Evolutionary conservation across 2,329 filamentous ascomycete genomes (phyloP), one percentile per base, ranked within the genome.

Genomic region (Aureobasidium sp.): DNA sequence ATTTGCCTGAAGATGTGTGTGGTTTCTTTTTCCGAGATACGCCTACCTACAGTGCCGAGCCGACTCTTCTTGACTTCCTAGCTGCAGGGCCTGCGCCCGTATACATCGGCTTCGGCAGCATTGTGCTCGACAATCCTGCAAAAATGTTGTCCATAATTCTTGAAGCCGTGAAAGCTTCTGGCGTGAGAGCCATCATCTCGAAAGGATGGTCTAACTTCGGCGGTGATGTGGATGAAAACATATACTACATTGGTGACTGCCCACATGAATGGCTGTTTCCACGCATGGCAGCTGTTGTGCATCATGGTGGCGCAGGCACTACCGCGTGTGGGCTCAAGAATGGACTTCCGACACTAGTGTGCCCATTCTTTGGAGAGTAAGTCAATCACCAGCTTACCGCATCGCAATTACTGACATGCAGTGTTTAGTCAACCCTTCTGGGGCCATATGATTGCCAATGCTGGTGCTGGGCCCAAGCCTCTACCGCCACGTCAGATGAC

Each of bases 41-140:
- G 1, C 83, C 83, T 0, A 81, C 82, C 3, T 93, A 85, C 67
- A 85, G 79, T 0, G 89, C 90, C 0, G 81, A 84, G 0, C 79
- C 83, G 1, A 86, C 87, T 2, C 77, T 94, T 17, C 80, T 80
- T 1, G 77, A 78, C 0, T 93, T 92, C 67, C 77, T 94, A 1
- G 80, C 80, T 17, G 81, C 80, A 27, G 89, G 90, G 0, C 83
- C 87, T 1, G 84, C 88, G 3, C 90, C 90, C 0, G 82, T 93
- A 0, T 93, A 93, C 69, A 89, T 93, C 64, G 90, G 90, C 0
- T 94, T 94, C 67, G 89, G 89, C 0, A 91, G 87, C 0, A 93
- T 93, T 58, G 89, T 93, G 1, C 86, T 92, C 0, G 87, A 91
- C 62, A 85, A 92, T 64, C 88, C 88, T 0, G 83, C 88, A 63